These are phyloP conservation scores for Cephaloascus albidus DNA, from an alignment of 805 yeast genomes.

Conservation along the genomic window DNA sequence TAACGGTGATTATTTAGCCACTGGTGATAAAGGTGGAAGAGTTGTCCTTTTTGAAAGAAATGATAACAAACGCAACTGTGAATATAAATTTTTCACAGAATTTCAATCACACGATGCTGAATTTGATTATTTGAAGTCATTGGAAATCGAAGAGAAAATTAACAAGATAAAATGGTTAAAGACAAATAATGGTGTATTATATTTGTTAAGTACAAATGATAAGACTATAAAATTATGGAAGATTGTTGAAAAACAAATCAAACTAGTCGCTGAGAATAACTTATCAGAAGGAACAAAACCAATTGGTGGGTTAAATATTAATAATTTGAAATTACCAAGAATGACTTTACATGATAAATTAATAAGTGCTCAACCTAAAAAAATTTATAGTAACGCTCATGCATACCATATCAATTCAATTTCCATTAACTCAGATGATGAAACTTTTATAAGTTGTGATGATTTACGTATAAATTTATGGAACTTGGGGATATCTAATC, in stretches of 20 bases:
- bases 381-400: slow-evolving; percentile 90
- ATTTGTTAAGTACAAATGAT: slow-evolving; percentile 85
- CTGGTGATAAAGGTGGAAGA: slow-evolving; percentile 98
- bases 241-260: slow-evolving; percentile 82
- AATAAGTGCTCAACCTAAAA: slow-evolving; percentile 89
- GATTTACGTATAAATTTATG: slow-evolving; percentile 92
- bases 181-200: slow-evolving; percentile 83
- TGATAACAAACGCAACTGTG: slow-evolving; percentile 68
- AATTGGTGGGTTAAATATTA: slow-evolving; percentile 11
- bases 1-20: slow-evolving; percentile 90
- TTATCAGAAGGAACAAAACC: slow-evolving; percentile 35
- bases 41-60: slow-evolving; percentile 93
- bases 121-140: slow-evolving; percentile 89
- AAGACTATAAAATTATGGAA: slow-evolving; percentile 99
- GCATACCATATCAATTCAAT: slow-evolving; percentile 97
- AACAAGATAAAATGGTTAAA: slow-evolving; percentile 96
- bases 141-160: slow-evolving; percentile 97
- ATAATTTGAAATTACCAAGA: slow-evolving; percentile 69
- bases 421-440: slow-evolving; percentile 90
- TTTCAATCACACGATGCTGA: slow-evolving; percentile 98
- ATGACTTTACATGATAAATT: slow-evolving; percentile 91
- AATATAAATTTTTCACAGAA: slow-evolving; percentile 91
- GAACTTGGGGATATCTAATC: slow-evolving; percentile 92
- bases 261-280: slow-evolving; percentile 88
- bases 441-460: slow-evolving; percentile 87